A percentile compares a stretch with the other conserved stretches of the same genome.
phyloP scores from a whole-genome alignment of 208 protist species.

The Wallacemonas sp. region DNA sequence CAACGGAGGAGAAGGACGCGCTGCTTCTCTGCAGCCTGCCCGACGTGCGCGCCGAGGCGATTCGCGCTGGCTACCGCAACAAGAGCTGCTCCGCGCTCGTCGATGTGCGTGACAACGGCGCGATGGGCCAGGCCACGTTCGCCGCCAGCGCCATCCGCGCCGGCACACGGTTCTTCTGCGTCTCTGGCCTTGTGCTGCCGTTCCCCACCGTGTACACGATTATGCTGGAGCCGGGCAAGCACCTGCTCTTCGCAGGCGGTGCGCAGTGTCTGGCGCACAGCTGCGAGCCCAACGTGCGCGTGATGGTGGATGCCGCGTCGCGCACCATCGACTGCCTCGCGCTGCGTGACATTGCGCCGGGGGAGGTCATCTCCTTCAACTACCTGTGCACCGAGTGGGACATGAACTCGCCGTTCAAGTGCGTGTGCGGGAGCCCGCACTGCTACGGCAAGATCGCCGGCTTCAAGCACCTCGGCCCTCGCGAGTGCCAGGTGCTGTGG shows the following conservation, averaged over 20 bases:
- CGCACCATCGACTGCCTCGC: slow-evolving; percentile 69
- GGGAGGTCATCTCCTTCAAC: slow-evolving; percentile 87
- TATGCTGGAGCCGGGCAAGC: slow-evolving; percentile 54
- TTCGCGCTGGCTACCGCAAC: slow-evolving; percentile 53
- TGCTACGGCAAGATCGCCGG: slow-evolving; percentile 78
- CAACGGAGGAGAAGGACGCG: slow-evolving; percentile 42
- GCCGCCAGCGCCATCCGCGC: slow-evolving; percentile 48
- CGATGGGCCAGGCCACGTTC: slow-evolving; percentile 86
- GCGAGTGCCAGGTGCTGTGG: slow-evolving; percentile 70
- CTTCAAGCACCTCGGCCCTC: slow-evolving; percentile 61
- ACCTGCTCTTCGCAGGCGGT: slow-evolving; percentile 84
- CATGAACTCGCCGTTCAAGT: slow-evolving; percentile 83
- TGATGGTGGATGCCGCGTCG: slow-evolving; percentile 66
- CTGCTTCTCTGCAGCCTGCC: slow-evolving; percentile 58
- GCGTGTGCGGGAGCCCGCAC: slow-evolving; percentile 50
- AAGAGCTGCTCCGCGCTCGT: slow-evolving; percentile 58
- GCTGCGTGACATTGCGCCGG: slow-evolving; percentile 65
- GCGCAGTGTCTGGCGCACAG: slow-evolving; percentile 88
- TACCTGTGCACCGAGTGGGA: slow-evolving; percentile 91
- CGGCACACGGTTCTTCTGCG: slow-evolving; percentile 73
- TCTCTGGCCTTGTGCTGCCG: slow-evolving; percentile 72
- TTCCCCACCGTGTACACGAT: slow-evolving; percentile 88
- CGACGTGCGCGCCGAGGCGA: slow-evolving; percentile 55
- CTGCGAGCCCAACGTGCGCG: slow-evolving; percentile 81
- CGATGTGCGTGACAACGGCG: slow-evolving; percentile 57